Conservation (phyloP, 495 filamentous ascomycete species). For the Penicillium angulare region DNA sequence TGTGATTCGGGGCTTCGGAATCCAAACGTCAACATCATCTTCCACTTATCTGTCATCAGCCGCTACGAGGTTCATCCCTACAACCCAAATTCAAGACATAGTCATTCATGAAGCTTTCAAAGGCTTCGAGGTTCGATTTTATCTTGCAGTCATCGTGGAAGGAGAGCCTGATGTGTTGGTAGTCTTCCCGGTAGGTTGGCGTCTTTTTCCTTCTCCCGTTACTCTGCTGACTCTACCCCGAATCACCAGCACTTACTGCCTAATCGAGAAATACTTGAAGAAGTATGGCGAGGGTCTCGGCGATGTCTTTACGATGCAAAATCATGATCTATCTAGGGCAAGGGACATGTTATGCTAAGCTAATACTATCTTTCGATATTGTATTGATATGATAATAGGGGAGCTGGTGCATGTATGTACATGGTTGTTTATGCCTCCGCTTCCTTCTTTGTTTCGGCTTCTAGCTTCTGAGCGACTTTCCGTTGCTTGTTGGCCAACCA, state of each 20-base stretch:
- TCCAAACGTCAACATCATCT: constrained; percentile 78
- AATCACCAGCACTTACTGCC: constrained; percentile 62
- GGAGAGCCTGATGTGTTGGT: constrained; percentile 87
- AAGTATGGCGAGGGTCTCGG: constrained; percentile 79
- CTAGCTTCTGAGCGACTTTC: constrained; percentile 24
- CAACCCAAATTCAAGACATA: constrained; percentile 84
- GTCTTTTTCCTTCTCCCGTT: not conserved
- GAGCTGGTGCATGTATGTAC: no score
- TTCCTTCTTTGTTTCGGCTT: constrained; percentile 15
- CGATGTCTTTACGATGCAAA: constrained; percentile 73
- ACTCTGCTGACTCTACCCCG: constrained; percentile 5
- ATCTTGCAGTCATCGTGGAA: constrained; percentile 86
- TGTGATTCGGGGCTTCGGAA: constrained; percentile 83
- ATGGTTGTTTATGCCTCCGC: not conserved
- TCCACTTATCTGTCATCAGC: constrained; percentile 60
- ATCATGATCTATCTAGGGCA: constrained; percentile 24
- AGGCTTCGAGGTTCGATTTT: constrained; percentile 88
- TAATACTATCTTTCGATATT: not conserved
- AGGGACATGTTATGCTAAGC: not conserved
- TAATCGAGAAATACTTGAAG: constrained; percentile 65
- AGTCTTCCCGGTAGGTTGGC: constrained; percentile 74
- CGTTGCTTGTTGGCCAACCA: constrained; percentile 72
- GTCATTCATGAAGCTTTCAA: constrained; percentile 94
- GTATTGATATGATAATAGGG: not conserved
- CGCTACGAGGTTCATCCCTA: constrained; percentile 90